phyloP scores from a whole-genome alignment of 305 asterid genomes.

The Fraxinus nigra region DNA sequence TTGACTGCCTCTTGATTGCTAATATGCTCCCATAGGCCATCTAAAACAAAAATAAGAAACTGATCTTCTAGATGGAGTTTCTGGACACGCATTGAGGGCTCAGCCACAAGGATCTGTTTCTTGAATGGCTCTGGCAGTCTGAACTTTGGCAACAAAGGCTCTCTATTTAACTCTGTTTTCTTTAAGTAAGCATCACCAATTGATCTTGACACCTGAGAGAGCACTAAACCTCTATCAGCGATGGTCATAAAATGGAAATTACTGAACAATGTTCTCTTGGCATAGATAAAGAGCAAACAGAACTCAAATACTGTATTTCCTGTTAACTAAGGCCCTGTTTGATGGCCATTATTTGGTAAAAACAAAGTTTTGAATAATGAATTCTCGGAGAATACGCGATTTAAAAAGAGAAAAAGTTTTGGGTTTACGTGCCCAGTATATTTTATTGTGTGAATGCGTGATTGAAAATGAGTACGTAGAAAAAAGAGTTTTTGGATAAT shows the following conservation, averaged over 20 bases:
- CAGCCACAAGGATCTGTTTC: constrained; percentile 66
- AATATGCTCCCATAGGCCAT: constrained; percentile 83
- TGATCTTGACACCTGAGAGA: constrained; percentile 65
- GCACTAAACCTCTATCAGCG: constrained; percentile 7
- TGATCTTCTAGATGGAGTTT: constrained; percentile 54
- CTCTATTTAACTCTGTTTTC: constrained; percentile 59
- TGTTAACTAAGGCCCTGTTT: not conserved
- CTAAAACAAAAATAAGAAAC: constrained; percentile 76
- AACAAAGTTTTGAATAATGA: too few species aligned
- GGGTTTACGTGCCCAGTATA: too few species aligned
- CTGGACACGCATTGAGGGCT: constrained; percentile 60
- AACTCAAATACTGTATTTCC: not conserved
- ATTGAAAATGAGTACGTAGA: too few species aligned
- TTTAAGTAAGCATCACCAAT: constrained; percentile 81
- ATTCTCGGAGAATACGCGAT: too few species aligned
- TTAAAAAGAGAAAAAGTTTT: too few species aligned
- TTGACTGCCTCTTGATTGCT: constrained; percentile 70
- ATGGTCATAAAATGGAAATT: not conserved
- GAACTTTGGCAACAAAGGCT: constrained; percentile 63
- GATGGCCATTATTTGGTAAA: too few species aligned
- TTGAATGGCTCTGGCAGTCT: constrained; percentile 49
- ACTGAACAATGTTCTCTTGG: not conserved
- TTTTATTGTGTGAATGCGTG: too few species aligned
- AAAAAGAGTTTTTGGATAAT: too few species aligned
- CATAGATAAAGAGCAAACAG: not conserved